Base-by-base conservation (phyloP, 805 yeast genomes). In the Barnettozyma pratensis region DNA sequence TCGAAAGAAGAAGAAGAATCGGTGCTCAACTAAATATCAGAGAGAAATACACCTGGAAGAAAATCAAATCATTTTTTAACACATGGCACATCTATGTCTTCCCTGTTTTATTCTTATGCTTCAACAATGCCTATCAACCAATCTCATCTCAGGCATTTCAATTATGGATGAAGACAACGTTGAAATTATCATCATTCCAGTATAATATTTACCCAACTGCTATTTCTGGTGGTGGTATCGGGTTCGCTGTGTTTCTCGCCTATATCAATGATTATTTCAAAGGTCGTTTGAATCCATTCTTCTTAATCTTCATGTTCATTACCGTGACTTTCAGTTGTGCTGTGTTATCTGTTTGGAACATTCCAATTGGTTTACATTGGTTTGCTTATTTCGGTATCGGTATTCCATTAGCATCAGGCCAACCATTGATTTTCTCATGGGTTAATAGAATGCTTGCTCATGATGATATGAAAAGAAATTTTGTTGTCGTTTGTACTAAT, bases 371-470 rank as follows among this genome's bases (percentile, higher is more conserved):
- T 1, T 68, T 72, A 36, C 79, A 77, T 49, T 78, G 81, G 78
- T 62, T 73, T 8, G 65, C 73, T 11, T 80, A 76, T 58, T 77
- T 71, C 53, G 52, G 77, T 42, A 60, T 73, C 4, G 78, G 79
- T 3, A 59, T 74, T 12, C 80, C 81, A 8, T 64, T 74, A 0
- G 57, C 75, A 4, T 72, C 72, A 73, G 83, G 81, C 1, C 83
- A 76, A 62, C 82, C 83, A 3, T 70, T 75, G 53, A 75, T 78
- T 11, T 79, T 73, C 51, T 67, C 80, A 3, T 80, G 84, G 85
- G 72, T 78, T 36, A 79, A 79, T 56, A 64, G 77, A 36, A 55
- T 72, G 28, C 57, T 79, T 19, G 66, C 67, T 28, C 48, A 55
- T 44, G 63, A 65, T 45, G 68, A 65, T 46, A 53, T 58, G 60